A percentile compares a stretch with the other conserved stretches of the same genome.
phyloP scores from a whole-genome alignment of 345 rosid species.

The Eutrema japonicum region DNA sequence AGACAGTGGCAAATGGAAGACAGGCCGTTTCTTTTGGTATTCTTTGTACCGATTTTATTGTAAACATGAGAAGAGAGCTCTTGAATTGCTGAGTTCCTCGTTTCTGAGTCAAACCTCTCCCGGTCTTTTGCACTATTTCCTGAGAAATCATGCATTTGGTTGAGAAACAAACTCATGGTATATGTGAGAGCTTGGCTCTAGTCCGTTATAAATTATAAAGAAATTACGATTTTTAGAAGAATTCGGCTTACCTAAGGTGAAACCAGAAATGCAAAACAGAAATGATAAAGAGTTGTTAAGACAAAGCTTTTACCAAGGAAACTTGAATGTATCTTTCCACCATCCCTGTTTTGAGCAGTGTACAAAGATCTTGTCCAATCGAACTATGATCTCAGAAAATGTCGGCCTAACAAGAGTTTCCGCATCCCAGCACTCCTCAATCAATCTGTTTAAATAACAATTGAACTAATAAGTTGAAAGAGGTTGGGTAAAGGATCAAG shows the following conservation, averaged over 20 bases:
- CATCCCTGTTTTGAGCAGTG: slow-evolving; percentile 80
- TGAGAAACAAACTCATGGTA: slow-evolving; percentile 15
- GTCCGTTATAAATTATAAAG: background rate
- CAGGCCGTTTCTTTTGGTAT: slow-evolving; percentile 14
- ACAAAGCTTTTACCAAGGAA: slow-evolving; percentile 71
- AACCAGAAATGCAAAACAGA: slow-evolving; percentile 24
- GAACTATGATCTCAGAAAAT: slow-evolving; percentile 86
- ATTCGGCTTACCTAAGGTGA: background rate
- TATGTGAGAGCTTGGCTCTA: slow-evolving; percentile 26
- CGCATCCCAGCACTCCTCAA: slow-evolving; percentile 89
- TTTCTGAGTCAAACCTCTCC: slow-evolving; percentile 12
- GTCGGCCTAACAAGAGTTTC: slow-evolving; percentile 71
- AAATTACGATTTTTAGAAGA: background rate
- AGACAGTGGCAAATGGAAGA: slow-evolving; percentile 28
- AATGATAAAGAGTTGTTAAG: slow-evolving; percentile 15
- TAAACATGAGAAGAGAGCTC: slow-evolving; percentile 33
- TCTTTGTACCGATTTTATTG: slow-evolving; percentile 28
- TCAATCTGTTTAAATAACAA: slow-evolving; percentile 57
- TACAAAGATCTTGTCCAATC: slow-evolving; percentile 67
- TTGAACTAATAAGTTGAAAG: slow-evolving; percentile 10
- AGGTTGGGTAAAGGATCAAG: slow-evolving; percentile 9
- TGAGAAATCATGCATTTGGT: slow-evolving; percentile 29
- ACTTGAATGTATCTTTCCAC: slow-evolving; percentile 98
- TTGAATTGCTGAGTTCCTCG: slow-evolving; percentile 28
- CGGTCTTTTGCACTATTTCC: slow-evolving; percentile 35